These are phyloP conservation scores for Glycine latifolia DNA, from an alignment of 306 rosid genomes.

Conservation along the genomic window DNA sequence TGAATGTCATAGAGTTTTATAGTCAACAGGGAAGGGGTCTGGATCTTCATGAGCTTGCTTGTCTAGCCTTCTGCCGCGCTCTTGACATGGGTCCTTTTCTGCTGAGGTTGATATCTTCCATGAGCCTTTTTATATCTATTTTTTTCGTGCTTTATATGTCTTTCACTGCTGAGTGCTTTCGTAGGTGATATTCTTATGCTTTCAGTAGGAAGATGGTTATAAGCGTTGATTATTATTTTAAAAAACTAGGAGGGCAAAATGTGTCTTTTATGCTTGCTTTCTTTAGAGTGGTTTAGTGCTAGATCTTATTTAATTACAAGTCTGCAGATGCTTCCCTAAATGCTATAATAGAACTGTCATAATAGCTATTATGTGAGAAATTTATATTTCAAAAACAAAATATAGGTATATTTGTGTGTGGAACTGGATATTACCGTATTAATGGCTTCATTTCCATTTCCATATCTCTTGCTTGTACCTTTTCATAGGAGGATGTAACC, in stretches of 20 bases:
- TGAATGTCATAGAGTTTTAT: constrained; percentile 60
- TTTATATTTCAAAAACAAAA: constrained; percentile 14
- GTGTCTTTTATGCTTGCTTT: not conserved
- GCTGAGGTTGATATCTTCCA: constrained; percentile 63
- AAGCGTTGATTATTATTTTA: constrained; percentile 21
- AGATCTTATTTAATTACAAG: constrained; percentile 12
- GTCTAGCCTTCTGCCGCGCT: constrained; percentile 80
- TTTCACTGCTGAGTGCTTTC: not conserved
- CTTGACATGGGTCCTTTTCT: constrained; percentile 73
- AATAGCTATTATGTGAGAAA: not conserved
- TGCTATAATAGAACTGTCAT: not conserved
- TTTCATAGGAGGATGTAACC: constrained; percentile 18
- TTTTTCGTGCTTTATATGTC: not conserved
- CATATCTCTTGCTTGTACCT: not conserved
- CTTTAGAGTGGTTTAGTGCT: not conserved
- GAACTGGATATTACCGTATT: constrained; percentile 2
- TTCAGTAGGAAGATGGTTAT: constrained; percentile 12
- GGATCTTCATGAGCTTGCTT: constrained; percentile 90
- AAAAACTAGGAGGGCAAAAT: constrained; percentile 10
- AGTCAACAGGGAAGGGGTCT: constrained; percentile 64
- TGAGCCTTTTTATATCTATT: not conserved
- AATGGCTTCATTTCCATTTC: constrained; percentile 11
- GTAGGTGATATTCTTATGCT: not conserved
- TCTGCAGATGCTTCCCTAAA: constrained; percentile 20
- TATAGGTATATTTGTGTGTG: not conserved